phyloP scores from a whole-genome alignment of 75 land plant species.

The Cupressus sempervirens region DNA sequence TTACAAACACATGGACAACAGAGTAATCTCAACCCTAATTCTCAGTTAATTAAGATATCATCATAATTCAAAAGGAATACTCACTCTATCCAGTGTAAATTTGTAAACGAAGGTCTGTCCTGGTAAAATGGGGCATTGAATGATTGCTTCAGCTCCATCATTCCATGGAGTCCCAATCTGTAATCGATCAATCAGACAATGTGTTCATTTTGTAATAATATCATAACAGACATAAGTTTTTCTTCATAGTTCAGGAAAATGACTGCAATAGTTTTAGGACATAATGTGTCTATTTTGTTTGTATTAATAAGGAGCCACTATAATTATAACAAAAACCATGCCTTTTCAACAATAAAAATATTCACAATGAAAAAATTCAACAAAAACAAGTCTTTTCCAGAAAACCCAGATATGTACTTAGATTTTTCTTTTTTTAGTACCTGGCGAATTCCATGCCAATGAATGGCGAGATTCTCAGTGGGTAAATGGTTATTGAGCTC shows the following conservation, averaged over 20 bases:
- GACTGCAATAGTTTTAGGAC: too few relatives aligned
- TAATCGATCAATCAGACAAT: not conserved
- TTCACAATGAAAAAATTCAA: too few relatives aligned
- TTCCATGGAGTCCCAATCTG: constrained; percentile 20
- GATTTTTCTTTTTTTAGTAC: constrained; percentile 9
- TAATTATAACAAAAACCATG: too few relatives aligned
- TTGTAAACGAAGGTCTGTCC: constrained; percentile 25
- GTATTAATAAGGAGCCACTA: too few relatives aligned
- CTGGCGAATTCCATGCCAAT: constrained; percentile 92
- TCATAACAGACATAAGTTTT: too few relatives aligned
- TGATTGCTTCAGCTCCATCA: constrained; percentile 17
- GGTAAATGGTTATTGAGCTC: constrained; percentile 24
- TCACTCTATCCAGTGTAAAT: constrained; percentile 21
- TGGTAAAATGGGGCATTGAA: constrained; percentile 23
- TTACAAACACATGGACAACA: not conserved
- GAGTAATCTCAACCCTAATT: not conserved
- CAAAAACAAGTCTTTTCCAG: too few relatives aligned
- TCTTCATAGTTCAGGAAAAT: too few relatives aligned
- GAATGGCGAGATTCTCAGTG: constrained; percentile 67
- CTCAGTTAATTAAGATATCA: not conserved
- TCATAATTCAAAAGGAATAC: not conserved
- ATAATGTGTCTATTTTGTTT: too few relatives aligned
- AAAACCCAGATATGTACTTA: too few relatives aligned
- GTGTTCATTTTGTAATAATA: too few relatives aligned
- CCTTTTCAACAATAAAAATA: too few relatives aligned